Evolutionary conservation across 1,284 basidiomycete genomes (phyloP), one percentile per base, ranked within the genome.

Genomic region (Entoloma clypeatum): DNA sequence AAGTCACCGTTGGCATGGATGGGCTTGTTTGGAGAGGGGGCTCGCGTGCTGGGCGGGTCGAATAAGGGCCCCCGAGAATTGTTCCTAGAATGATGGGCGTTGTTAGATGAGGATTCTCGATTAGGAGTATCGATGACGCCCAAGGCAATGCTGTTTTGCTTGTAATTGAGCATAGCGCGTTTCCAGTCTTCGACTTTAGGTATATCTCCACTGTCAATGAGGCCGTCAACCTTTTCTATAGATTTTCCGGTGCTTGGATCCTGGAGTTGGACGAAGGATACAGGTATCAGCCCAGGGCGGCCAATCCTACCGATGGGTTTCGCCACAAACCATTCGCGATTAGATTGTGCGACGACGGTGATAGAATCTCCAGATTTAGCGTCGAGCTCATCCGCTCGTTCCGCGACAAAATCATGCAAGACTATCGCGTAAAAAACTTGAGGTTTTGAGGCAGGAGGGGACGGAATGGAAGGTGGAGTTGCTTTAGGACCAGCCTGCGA

Each of bases 171-270:
- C 69, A 97, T 92, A 39, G 90, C 87, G 58, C 85, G 84, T 63
- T 98, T 98, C 96, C 96, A 99, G 51, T 98, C 94, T 60, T 98
- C 95, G 9, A 99, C 93, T 51, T 83, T 86, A 16, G 96, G 96
- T 9, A 99, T 74, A 45, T 87, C 83, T 14, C 90, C 90, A 18
- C 77, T 76, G 55, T 90, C 81, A 62, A 96, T 92, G 46, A 96
- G 74, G 16, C 77, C 72, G 18, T 82, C 77, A 5, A 95, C 75
- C 48, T 92, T 84, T 16, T 75, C 68, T 48, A 92, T 70, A 16
- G 89, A 71, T 46, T 77, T 71, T 32, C 86, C 92, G 3, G 94
- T 92, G 5, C 79, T 70, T 14, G 94, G 92, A 63, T 99, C 94
- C 44, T 92, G 86, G 28, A 99, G 86, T 65, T 97, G 87, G 49